Conservation (phyloP, 306 rosid species). For the Inga laurina region DNA sequence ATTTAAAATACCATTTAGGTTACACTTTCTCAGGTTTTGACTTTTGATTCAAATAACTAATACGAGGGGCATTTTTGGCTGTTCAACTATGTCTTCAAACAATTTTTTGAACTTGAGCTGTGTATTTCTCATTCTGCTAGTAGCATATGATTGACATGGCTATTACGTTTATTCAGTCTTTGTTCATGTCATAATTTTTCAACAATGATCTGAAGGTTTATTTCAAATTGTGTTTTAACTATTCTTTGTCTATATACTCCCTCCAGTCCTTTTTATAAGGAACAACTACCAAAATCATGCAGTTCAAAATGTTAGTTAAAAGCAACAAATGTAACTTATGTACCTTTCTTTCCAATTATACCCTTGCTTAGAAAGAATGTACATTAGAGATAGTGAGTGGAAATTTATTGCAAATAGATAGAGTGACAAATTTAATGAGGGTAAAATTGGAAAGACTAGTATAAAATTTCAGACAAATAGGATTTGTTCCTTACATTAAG, state of each 20-base stretch:
- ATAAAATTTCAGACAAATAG: too few species aligned
- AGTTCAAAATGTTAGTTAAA: too few species aligned
- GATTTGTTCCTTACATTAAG: too few species aligned
- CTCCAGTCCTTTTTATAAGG: too few species aligned
- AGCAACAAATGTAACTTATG: too few species aligned
- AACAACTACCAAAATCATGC: too few species aligned
- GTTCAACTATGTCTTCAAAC: neutral
- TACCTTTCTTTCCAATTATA: too few species aligned
- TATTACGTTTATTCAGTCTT: neutral
- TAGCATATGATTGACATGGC: neutral
- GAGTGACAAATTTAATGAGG: too few species aligned
- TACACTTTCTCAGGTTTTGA: neutral
- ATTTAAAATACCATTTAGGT: neutral
- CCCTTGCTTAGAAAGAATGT: too few species aligned
- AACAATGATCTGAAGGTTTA: neutral
- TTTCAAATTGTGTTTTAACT: neutral
- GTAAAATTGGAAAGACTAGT: too few species aligned
- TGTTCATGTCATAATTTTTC: neutral
- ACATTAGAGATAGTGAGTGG: too few species aligned
- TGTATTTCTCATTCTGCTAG: neutral
- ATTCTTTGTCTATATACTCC: neutral
- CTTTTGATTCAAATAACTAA: neutral
- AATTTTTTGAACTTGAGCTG: neutral
- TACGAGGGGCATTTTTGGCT: neutral
- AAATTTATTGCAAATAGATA: too few species aligned